Percentiles rank a stretch among this genome's conserved stretches.
These are phyloP conservation scores for Ascoidea tarda DNA, from an alignment of 805 yeast genomes.

Conservation along the genomic window DNA sequence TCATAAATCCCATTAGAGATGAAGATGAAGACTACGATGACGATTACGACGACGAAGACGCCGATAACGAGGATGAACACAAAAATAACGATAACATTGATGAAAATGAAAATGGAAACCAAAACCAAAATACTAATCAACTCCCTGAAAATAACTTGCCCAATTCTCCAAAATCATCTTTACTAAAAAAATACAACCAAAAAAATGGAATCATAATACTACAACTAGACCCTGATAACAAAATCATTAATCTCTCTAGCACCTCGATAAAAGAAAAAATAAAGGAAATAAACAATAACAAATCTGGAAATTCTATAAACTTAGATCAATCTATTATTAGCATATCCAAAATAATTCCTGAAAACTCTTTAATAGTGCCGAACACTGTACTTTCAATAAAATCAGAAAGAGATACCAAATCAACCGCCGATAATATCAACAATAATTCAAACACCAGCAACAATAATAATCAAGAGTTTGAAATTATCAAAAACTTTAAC, in stretches of 20 bases:
- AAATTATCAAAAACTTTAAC: too few species aligned
- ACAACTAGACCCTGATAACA: not conserved
- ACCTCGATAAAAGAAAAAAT: too few species aligned
- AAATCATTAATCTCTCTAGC: not conserved
- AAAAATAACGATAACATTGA: not conserved
- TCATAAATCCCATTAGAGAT: not conserved
- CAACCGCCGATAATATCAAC: not conserved
- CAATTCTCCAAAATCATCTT: too few species aligned
- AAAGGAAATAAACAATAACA: too few species aligned
- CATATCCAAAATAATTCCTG: too few species aligned
- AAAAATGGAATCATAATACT: slow-evolving; percentile 13
- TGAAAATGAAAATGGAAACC: not conserved
- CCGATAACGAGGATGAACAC: not conserved
- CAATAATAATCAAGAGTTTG: not conserved
- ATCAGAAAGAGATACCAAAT: not conserved
- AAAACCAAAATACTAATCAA: not conserved
- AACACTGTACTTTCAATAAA: not conserved
- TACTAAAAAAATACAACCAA: not conserved
- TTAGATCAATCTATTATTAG: too few species aligned
- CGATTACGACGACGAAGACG: not conserved
- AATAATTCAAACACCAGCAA: not conserved
- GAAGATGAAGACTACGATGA: not conserved
- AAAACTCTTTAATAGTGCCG: too few species aligned
- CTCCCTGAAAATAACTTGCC: not conserved
- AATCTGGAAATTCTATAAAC: too few species aligned